These are phyloP conservation scores for Streptanthus diversifolius DNA, from an alignment of 345 rosid species.

Conservation along the genomic window DNA sequence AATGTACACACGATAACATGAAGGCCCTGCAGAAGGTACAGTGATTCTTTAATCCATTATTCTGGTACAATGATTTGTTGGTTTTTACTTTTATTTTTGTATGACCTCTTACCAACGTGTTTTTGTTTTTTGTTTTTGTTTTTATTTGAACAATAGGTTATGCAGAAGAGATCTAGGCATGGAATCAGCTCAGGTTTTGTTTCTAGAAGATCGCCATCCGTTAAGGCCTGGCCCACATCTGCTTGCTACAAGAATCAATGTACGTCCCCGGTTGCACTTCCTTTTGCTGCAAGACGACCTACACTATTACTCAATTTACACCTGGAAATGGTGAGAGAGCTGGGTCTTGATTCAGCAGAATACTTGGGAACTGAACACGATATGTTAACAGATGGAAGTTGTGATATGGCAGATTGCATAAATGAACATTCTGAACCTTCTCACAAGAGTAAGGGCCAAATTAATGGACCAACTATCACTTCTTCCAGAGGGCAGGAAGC, in stretches of 20 bases:
- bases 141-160: constrained; percentile 44
- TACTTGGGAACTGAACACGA: constrained; percentile 32
- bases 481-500: constrained; percentile 31
- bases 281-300: constrained; percentile 57
- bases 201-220: constrained; percentile 32
- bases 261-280: constrained; percentile 43
- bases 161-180: constrained; percentile 42
- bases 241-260: constrained; percentile 34
- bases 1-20: constrained; percentile 61
- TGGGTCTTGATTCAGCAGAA: constrained; percentile 41
- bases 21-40: constrained; percentile 54
- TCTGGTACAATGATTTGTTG: constrained; percentile 7
- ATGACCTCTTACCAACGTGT: neutral
- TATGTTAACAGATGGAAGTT: constrained; percentile 36
- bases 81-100: neutral
- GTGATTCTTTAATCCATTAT: constrained; percentile 7
- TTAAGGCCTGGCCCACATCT: constrained; percentile 29
- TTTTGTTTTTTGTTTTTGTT: neutral
- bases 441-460: constrained; percentile 23
- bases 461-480: constrained; percentile 25
- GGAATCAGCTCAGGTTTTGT: constrained; percentile 32
- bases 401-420: constrained; percentile 30
- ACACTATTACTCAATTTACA: constrained; percentile 56
- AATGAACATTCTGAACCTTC: constrained; percentile 31
- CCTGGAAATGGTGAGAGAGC: constrained; percentile 64